Conservation (phyloP, 2,329 filamentous ascomycete genomes). For the Colletotrichum eleusines region DNA sequence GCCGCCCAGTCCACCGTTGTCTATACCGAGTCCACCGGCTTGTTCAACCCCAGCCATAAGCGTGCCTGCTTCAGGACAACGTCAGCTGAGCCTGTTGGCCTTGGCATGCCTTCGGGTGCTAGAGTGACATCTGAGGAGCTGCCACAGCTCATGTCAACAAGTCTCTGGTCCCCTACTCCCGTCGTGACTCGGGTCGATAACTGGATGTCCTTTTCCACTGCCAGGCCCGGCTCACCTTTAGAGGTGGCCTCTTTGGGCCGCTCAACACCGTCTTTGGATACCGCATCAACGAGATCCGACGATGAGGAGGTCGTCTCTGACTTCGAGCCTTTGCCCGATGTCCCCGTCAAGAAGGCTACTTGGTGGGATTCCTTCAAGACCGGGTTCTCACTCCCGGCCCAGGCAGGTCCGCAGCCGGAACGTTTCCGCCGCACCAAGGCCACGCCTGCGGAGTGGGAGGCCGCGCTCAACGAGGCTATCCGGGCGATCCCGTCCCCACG, state of each 20-base stretch:
- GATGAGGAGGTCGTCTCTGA: constrained; percentile 26
- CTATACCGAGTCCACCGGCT: constrained; percentile 38
- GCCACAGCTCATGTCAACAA: constrained; percentile 49
- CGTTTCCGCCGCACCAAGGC: constrained; percentile 19
- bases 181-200: constrained; percentile 33
- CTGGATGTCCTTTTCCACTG: constrained; percentile 41
- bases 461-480: constrained; percentile 35
- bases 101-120: constrained; percentile 23
- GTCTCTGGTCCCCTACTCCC: constrained; percentile 49
- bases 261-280: constrained; percentile 33
- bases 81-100: constrained; percentile 40
- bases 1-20: constrained; percentile 7
- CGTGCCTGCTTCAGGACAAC: constrained; percentile 42
- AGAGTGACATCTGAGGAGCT: constrained; percentile 48
- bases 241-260: constrained; percentile 20
- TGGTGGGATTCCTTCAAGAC: constrained; percentile 38
- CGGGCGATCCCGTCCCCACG: not conserved
- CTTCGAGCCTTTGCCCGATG: constrained; percentile 29
- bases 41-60: constrained; percentile 44
- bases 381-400: not conserved
- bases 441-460: constrained; percentile 40
- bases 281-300: constrained; percentile 28
- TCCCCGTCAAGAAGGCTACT: constrained; percentile 14
- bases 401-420: not conserved
- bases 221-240: constrained; percentile 12